Base-by-base conservation (phyloP, 495 filamentous ascomycete species). In the Stereocaulon alpinum region DNA sequence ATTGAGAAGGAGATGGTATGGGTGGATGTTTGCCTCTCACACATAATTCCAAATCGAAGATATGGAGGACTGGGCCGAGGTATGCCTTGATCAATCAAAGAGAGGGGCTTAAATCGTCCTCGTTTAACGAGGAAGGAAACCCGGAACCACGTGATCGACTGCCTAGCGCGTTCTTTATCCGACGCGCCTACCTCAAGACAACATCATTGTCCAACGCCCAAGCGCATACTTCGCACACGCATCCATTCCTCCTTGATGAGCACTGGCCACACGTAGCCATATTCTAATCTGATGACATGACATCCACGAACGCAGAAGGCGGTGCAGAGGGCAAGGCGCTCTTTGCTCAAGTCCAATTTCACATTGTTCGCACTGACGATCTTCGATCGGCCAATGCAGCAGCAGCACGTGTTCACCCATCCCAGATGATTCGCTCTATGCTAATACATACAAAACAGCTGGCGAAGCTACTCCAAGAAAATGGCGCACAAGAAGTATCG, bases 401-500 rank as follows among this genome's bases (percentile, higher is more conserved):
- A n/a, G 70, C 76, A 65, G 80, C 83, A 73, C 40, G 72, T 58
- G 18, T 29, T 30, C 22, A 45, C 37, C 24, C 55, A 22, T 4
- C 4, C 15, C 11, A 20, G 10, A 20, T 29, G 37, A 20, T 40
- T 6, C 30, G 18, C 22, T n/a, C 18, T 47, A 44, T 20, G 40
- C 41, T 40, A 17, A 40, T 53, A 30, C 50, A 40, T 20, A 41
- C 10, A 24, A 18, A 20, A 45, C 27, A 58, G 62, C 40, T 64
- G 22, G 54, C 52, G 18, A 52, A 53, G 11, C 27, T 44, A 17
- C 44, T 78, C 42, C 70, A 71, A 64, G 69, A 77, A 62, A 72
- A 84, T 73, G 84, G 81, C 61, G 86, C 79, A 42, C 12, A 20
- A 37, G 41, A 60, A n/a, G 27, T 60, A 40, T 7, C 29, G 9